A percentile compares a stretch with the other conserved stretches of the same genome.
Conservation (phyloP, 306 rosid genomes). For the Oemleria cerasiformis region DNA sequence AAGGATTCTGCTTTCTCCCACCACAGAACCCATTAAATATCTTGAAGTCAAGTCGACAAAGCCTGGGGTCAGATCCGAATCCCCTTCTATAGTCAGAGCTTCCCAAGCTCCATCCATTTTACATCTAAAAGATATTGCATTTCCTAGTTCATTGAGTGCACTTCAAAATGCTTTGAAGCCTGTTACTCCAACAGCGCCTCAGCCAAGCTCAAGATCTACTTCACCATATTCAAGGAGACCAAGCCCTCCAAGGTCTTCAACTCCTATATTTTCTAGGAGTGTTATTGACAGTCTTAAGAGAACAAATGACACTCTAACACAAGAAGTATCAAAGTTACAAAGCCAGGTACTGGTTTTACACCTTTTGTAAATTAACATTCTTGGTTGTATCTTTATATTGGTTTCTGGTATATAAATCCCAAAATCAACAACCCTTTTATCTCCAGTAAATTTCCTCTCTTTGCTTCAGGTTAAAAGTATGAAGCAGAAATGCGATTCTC, state of each 20-base stretch:
- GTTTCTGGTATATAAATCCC: slow-evolving; percentile 9
- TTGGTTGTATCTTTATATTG: slow-evolving; percentile 5
- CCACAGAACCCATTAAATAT: slow-evolving; percentile 53
- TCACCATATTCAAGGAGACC: slow-evolving; percentile 70
- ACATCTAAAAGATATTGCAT: slow-evolving; percentile 68
- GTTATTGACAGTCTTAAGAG: slow-evolving; percentile 74
- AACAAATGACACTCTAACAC: slow-evolving; percentile 58
- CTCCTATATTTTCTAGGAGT: slow-evolving; percentile 78
- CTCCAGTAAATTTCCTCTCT: slow-evolving; percentile 22
- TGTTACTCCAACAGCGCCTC: slow-evolving; percentile 29
- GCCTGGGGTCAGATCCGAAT: slow-evolving; percentile 39
- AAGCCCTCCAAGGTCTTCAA: slow-evolving; percentile 71
- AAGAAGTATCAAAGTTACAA: slow-evolving; percentile 68
- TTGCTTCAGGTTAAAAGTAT: slow-evolving; percentile 51
- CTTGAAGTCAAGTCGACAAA: slow-evolving; percentile 51
- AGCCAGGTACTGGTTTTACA: slow-evolving; percentile 47
- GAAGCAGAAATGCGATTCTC: slow-evolving; percentile 54
- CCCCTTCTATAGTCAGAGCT: slow-evolving; percentile 50
- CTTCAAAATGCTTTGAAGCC: slow-evolving; percentile 55
- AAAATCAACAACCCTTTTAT: background rate
- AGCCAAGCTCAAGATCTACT: slow-evolving; percentile 41
- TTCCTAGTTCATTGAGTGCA: slow-evolving; percentile 65
- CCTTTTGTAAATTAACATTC: slow-evolving; percentile 16
- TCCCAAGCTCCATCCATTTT: slow-evolving; percentile 57
- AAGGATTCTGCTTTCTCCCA: slow-evolving; percentile 58